Conservation (phyloP, 495 filamentous ascomycete genomes). For the Arthonia radiata region DNA sequence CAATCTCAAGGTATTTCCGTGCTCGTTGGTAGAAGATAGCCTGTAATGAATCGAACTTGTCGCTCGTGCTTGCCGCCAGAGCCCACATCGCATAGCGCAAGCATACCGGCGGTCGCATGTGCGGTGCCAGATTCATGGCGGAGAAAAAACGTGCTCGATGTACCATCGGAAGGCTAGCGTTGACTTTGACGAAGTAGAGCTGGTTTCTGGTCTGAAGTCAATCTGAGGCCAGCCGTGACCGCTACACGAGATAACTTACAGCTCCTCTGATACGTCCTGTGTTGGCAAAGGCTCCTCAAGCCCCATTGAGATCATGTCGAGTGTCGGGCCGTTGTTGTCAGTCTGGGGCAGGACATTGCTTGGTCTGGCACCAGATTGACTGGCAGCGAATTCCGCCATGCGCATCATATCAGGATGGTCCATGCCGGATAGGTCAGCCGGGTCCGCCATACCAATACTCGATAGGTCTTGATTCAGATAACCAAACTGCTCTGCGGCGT, state of each 20-base stretch:
- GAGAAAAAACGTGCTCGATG: conserved; percentile 69
- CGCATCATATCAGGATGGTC: too few relatives aligned
- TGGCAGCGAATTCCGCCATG: too few relatives aligned
- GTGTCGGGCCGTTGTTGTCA: too few relatives aligned
- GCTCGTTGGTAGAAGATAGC: conserved; percentile 70
- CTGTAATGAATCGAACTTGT: conserved; percentile 53
- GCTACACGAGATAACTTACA: conserved; percentile 29
- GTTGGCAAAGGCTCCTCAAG: conserved; percentile 76
- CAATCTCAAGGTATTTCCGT: conserved; percentile 68
- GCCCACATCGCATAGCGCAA: conserved; percentile 91
- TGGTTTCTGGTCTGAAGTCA: conserved; percentile 30
- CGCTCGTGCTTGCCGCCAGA: conserved; percentile 54
- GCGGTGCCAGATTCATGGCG: conserved; percentile 61
- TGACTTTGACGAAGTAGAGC: conserved; percentile 76
- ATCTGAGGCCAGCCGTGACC: conserved; percentile 5
- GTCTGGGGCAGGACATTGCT: too few relatives aligned
- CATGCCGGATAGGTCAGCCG: too few relatives aligned
- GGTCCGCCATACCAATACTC: too few relatives aligned
- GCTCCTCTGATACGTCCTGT: conserved; percentile 69
- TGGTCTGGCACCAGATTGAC: too few relatives aligned
- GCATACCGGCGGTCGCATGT: conserved; percentile 64
- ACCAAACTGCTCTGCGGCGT: conserved; percentile 9
- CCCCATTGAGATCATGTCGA: conserved; percentile 86
- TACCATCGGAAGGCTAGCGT: conserved; percentile 64
- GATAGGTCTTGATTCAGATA: too few relatives aligned